phyloP scores from a whole-genome alignment of 1,284 basidiomycete genomes.

The Cryptococcus sp. region DNA sequence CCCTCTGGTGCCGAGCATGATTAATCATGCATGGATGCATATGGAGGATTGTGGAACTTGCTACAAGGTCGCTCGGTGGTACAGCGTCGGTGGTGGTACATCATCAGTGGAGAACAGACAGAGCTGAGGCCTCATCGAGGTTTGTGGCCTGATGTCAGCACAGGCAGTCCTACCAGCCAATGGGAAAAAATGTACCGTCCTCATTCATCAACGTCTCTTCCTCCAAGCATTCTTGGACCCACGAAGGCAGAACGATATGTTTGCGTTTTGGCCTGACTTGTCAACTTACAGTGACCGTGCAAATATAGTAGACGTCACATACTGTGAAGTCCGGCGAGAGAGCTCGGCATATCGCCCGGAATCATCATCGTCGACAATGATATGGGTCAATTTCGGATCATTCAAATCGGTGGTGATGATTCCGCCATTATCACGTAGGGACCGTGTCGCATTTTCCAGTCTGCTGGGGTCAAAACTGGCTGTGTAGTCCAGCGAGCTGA shows the following conservation, averaged over 20 bases:
- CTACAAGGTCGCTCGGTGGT: no score
- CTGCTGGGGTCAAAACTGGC: constrained; percentile 46
- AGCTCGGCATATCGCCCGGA: constrained; percentile 60
- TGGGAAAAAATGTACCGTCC: constrained; percentile 42
- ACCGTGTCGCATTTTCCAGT: constrained; percentile 54
- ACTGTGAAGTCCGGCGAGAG: constrained; percentile 67
- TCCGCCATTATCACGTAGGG: constrained; percentile 67
- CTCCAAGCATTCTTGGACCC: constrained; percentile 68
- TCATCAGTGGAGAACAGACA: no score
- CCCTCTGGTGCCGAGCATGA: no score
- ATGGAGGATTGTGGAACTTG: no score
- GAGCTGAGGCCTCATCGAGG: no score
- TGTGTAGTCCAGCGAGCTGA: not conserved
- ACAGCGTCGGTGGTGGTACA: no score
- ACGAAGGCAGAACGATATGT: constrained; percentile 70
- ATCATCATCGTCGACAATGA: constrained; percentile 61
- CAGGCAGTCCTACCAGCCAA: no score
- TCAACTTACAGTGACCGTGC: no score
- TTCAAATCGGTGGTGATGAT: constrained; percentile 58
- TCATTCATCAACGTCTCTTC: constrained; percentile 76
- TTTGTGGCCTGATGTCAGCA: not conserved
- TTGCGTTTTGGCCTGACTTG: constrained; percentile 64
- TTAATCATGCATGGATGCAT: no score
- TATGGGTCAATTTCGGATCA: constrained; percentile 74
- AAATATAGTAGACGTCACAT: no score